Evolutionary conservation across 176 grass and related monocot genomes (phyloP).

Genomic region (Pontederia paniculata): DNA sequence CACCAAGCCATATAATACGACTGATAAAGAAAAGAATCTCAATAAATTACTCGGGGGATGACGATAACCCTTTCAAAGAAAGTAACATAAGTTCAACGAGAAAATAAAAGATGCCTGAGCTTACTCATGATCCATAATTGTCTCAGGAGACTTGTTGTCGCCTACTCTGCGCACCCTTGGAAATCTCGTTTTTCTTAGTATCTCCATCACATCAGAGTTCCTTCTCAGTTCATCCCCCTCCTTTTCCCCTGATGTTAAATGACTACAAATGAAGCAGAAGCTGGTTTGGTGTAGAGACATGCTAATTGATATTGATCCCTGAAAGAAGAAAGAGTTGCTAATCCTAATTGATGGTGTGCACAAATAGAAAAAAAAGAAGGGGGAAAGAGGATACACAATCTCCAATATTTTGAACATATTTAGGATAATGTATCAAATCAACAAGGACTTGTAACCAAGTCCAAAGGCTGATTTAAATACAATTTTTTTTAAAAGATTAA

Average conservation of each 20-base stretch:
- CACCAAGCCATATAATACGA: conserved; percentile 93
- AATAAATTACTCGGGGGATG: not conserved
- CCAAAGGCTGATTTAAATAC: not conserved
- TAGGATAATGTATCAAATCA: too few relatives aligned
- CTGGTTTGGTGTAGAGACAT: conserved; percentile 92
- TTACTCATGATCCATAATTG: conserved; percentile 85
- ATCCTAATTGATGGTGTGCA: not conserved
- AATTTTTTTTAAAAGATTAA: too few relatives aligned
- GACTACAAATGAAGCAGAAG: conserved; percentile 94
- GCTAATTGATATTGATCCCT: conserved; percentile 97
- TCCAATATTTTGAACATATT: too few relatives aligned
- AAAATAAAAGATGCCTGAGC: not conserved
- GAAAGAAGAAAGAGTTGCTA: not conserved
- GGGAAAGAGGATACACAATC: not conserved
- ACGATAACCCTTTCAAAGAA: not conserved
- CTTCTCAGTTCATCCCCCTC: conserved; percentile 78
- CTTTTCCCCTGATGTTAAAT: conserved; percentile 89
- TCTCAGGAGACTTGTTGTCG: conserved; percentile 58
- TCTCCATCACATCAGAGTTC: conserved; percentile 82
- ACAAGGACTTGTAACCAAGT: too few relatives aligned
- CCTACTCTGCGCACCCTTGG: conserved; percentile 48
- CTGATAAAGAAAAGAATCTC: conserved; percentile 29
- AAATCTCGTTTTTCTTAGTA: conserved; percentile 87
- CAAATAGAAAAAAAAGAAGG: not conserved
- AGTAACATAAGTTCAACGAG: not conserved